Conservation (phyloP, 306 rosid genomes). For the Fragaria iinumae region DNA sequence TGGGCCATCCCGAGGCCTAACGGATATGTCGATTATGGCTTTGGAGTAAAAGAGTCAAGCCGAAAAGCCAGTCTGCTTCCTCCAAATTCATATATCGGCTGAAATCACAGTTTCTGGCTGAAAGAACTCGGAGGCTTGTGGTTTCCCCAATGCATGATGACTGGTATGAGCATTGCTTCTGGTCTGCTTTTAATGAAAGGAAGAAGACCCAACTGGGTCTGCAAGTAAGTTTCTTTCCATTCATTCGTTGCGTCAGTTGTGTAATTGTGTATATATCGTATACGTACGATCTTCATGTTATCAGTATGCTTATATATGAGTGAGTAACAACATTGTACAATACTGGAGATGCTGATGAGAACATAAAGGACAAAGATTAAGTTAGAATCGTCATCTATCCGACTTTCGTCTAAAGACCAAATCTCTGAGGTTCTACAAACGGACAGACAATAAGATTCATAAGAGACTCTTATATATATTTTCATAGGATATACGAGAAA, state of each 20-base stretch:
- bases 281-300: neutral
- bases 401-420: neutral
- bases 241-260: neutral
- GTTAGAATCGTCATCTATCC: neutral
- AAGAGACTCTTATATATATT: neutral
- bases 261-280: neutral
- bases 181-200: too few relatives aligned
- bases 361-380: neutral
- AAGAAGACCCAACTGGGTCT: neutral
- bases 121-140: too few relatives aligned
- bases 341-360: neutral
- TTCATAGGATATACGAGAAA: neutral
- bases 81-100: too few relatives aligned
- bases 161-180: neutral
- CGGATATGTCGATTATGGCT: too few relatives aligned
- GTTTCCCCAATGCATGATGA: too few relatives aligned
- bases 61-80: too few relatives aligned
- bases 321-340: neutral
- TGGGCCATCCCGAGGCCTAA: too few relatives aligned
- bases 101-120: too few relatives aligned
- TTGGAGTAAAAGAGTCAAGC: too few relatives aligned
- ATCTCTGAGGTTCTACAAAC: neutral
- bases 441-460: constrained; percentile 7
- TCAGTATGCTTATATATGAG: neutral
- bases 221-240: neutral